Percentiles rank a stretch among this genome's conserved stretches.
These are phyloP conservation scores for Colletotrichum paranaense DNA, from an alignment of 2,329 filamentous ascomycete genomes.

Conservation along the genomic window DNA sequence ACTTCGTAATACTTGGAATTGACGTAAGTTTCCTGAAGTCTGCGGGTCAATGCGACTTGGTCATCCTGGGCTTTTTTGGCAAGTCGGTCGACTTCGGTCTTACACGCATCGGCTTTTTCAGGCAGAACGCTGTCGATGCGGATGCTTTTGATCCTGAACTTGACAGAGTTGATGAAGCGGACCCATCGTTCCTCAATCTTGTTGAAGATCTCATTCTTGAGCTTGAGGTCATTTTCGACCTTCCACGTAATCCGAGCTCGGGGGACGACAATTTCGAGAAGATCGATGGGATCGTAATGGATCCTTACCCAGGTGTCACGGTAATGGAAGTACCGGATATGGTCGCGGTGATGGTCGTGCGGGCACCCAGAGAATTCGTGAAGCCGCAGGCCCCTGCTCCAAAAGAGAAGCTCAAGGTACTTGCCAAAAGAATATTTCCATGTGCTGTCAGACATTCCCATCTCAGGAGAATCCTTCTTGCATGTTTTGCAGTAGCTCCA, in stretches of 20 bases:
- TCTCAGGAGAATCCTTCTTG: conserved; percentile 87
- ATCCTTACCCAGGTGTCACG: conserved; percentile 87
- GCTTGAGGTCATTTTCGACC: conserved; percentile 89
- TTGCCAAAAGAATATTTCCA: conserved; percentile 99
- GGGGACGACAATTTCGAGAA: conserved; percentile 95
- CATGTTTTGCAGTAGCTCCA: conserved; percentile 98
- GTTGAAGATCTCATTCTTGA: conserved; percentile 92
- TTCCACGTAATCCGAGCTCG: conserved; percentile 95
- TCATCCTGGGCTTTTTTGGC: conserved; percentile 86
- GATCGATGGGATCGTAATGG: conserved; percentile 91
- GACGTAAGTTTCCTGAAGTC: conserved; percentile 91
- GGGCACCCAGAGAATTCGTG: conserved; percentile 78
- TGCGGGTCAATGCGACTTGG: conserved; percentile 76
- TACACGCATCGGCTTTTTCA: conserved; percentile 86
- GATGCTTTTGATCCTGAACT: conserved; percentile 85
- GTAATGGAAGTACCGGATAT: conserved; percentile 92
- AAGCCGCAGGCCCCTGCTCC: conserved; percentile 85
- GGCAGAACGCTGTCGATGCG: conserved; percentile 90
- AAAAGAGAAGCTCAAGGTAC: conserved; percentile 97
- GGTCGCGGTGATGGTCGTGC: conserved; percentile 92
- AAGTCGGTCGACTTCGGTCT: conserved; percentile 82
- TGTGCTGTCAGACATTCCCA: conserved; percentile 91
- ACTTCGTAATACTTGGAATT: conserved; percentile 96
- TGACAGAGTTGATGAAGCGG: conserved; percentile 89
- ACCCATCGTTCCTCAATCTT: conserved; percentile 85